Evolutionary conservation across 169 alveolate genomes (phyloP).

Genomic region (Eimeria acervulina): DNA sequence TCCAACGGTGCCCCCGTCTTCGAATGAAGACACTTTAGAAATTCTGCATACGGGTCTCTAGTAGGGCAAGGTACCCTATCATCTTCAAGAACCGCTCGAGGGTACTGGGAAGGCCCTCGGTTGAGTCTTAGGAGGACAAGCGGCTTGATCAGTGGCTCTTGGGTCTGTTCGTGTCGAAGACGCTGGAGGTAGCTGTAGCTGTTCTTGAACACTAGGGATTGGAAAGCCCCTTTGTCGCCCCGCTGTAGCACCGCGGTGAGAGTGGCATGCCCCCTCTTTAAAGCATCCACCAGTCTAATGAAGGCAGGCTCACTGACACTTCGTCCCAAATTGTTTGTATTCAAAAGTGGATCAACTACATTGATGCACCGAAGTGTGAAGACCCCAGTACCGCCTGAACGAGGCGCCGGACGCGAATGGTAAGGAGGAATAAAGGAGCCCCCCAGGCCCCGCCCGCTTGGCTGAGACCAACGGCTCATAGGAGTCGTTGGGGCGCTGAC

Average conservation of each 20-base stretch:
- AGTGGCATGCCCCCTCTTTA: slow-evolving; percentile 74
- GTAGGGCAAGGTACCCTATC: slow-evolving; percentile 45
- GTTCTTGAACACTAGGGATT: slow-evolving; percentile 42
- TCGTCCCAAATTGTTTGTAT: slow-evolving; percentile 82
- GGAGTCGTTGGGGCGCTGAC: slow-evolving; percentile 57
- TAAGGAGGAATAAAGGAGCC: neutral
- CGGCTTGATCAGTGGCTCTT: slow-evolving; percentile 41
- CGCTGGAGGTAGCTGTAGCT: slow-evolving; percentile 62
- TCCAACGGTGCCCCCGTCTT: slow-evolving; percentile 5
- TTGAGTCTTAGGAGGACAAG: slow-evolving; percentile 30
- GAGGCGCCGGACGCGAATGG: slow-evolving; percentile 54
- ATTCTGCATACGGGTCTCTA: slow-evolving; percentile 57
- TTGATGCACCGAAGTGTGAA: slow-evolving; percentile 81
- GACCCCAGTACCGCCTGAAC: slow-evolving; percentile 66
- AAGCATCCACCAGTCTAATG: slow-evolving; percentile 75
- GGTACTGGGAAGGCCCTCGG: slow-evolving; percentile 45
- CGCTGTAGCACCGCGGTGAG: slow-evolving; percentile 73
- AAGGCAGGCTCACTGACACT: slow-evolving; percentile 82
- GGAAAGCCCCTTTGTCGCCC: slow-evolving; percentile 51
- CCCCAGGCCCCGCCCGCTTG: slow-evolving; percentile 36
- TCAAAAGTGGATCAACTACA: slow-evolving; percentile 83
- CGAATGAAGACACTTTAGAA: slow-evolving; percentile 20
- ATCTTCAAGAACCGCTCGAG: slow-evolving; percentile 38
- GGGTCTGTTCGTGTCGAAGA: slow-evolving; percentile 25
- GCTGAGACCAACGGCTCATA: slow-evolving; percentile 45